These are phyloP conservation scores for Ceratobasidium sp. DNA, from an alignment of 1,284 basidiomycete species.

Conservation along the genomic window DNA sequence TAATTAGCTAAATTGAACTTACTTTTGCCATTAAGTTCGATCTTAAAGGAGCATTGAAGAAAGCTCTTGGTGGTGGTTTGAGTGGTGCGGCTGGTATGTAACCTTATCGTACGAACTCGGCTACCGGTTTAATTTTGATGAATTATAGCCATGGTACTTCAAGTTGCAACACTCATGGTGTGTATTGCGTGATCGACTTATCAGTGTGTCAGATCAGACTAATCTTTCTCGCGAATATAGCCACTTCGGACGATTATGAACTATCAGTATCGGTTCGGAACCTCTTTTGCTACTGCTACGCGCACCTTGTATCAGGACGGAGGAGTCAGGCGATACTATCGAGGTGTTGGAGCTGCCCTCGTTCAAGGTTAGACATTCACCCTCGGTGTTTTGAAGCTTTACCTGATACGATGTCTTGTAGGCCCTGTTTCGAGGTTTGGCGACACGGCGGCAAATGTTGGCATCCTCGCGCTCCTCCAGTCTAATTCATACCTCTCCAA, in stretches of 20 bases:
- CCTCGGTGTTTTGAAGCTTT: not conserved
- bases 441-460: conserved; percentile 88
- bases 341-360: conserved; percentile 84
- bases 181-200: conserved; percentile 34
- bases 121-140: not conserved
- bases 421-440: conserved; percentile 74
- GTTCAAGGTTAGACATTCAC: conserved; percentile 76
- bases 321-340: conserved; percentile 85
- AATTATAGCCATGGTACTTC: conserved; percentile 83
- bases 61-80: conserved; percentile 86
- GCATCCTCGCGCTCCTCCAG: conserved; percentile 80
- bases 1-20: not conserved
- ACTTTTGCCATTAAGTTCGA: conserved; percentile 74
- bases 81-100: conserved; percentile 82
- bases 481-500: conserved; percentile 76
- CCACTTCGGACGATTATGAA: conserved; percentile 92
- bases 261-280: conserved; percentile 89
- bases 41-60: conserved; percentile 77
- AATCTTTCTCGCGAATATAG: conserved; percentile 54
- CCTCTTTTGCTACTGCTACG: conserved; percentile 74
- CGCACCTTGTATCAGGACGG: conserved; percentile 81
- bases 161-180: conserved; percentile 88
- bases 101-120: not conserved
- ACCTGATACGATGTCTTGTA: conserved; percentile 49
- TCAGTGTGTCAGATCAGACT: not conserved